phyloP scores from a whole-genome alignment of 768 basidiomycete genomes.

The Lepiota subincarnata region DNA sequence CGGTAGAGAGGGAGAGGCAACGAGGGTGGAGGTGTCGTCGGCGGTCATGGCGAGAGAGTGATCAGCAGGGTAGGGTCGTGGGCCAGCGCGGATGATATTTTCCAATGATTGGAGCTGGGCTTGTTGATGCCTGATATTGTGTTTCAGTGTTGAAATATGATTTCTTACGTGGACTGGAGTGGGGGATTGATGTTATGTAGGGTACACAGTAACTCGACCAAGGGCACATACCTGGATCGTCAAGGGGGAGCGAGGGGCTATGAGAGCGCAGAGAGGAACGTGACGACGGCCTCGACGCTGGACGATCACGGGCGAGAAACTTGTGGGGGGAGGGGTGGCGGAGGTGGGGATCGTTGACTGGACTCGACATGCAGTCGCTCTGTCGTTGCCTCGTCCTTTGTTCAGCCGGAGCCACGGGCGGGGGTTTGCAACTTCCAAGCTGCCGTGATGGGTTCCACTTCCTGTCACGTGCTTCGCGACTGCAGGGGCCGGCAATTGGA shows the following conservation, averaged over 20 bases:
- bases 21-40: constrained; percentile 15
- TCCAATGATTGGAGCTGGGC: constrained; percentile 72
- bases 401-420: too few species aligned
- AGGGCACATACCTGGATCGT: constrained; percentile 58
- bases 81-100: constrained; percentile 60
- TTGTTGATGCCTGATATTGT: constrained; percentile 80
- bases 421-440: not conserved
- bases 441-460: not conserved
- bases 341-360: constrained; percentile 4
- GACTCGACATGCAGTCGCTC: constrained; percentile 31
- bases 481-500: not conserved
- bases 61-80: constrained; percentile 50
- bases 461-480: constrained; percentile 3
- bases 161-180: constrained; percentile 65
- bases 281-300: constrained; percentile 40
- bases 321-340: not conserved
- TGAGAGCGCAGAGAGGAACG: constrained; percentile 41
- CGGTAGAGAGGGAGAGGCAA: constrained; percentile 18
- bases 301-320: constrained; percentile 32
- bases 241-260: constrained; percentile 53
- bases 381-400: too few species aligned
- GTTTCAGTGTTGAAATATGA: constrained; percentile 79
- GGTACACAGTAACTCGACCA: not conserved
- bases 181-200: not conserved
- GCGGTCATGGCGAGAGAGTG: constrained; percentile 9